Conservation (phyloP, 2,329 filamentous ascomycete genomes). For the Xylariaceae sp. region DNA sequence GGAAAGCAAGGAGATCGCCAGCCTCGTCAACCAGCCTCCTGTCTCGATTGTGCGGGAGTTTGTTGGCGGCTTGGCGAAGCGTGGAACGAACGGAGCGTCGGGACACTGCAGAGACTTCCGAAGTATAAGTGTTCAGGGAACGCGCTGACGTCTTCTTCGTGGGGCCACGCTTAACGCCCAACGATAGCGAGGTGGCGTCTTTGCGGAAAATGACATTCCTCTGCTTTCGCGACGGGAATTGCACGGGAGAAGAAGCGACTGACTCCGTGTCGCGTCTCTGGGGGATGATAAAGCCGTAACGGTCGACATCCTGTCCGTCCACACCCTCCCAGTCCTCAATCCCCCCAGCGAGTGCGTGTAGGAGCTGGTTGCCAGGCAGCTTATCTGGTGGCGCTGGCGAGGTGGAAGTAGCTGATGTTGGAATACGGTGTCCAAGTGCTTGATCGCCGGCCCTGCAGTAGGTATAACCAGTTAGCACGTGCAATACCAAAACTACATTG, state of each 20-base stretch:
- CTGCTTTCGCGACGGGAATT: slow-evolving; percentile 39
- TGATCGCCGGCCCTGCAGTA: slow-evolving; percentile 24
- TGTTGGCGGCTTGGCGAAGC: slow-evolving; percentile 53
- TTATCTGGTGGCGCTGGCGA: slow-evolving; percentile 36
- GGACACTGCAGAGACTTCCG: slow-evolving; percentile 46
- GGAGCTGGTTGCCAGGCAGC: slow-evolving; percentile 30
- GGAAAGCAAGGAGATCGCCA: slow-evolving; percentile 59
- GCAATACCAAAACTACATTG: slow-evolving; percentile 19
- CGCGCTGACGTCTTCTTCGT: slow-evolving; percentile 52
- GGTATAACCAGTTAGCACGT: slow-evolving; percentile 28
- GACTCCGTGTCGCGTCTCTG: slow-evolving; percentile 36
- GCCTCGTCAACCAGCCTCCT: slow-evolving; percentile 59
- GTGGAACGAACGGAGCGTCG: slow-evolving; percentile 50
- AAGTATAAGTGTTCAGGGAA: slow-evolving; percentile 54
- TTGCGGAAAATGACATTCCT: slow-evolving; percentile 42
- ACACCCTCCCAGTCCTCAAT: slow-evolving; percentile 65
- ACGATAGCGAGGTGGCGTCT: slow-evolving; percentile 33
- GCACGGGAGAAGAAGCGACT: slow-evolving; percentile 36
- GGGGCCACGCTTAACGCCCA: slow-evolving; percentile 40
- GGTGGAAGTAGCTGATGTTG: slow-evolving; percentile 30
- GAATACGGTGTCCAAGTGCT: slow-evolving; percentile 28
- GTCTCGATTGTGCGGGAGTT: slow-evolving; percentile 56
- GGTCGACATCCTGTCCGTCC: slow-evolving; percentile 55
- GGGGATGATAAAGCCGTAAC: slow-evolving; percentile 61
- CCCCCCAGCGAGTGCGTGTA: slow-evolving; percentile 51